Conservation (phyloP, 2,329 filamentous ascomycete genomes). For the Tolypocladium tropicale region DNA sequence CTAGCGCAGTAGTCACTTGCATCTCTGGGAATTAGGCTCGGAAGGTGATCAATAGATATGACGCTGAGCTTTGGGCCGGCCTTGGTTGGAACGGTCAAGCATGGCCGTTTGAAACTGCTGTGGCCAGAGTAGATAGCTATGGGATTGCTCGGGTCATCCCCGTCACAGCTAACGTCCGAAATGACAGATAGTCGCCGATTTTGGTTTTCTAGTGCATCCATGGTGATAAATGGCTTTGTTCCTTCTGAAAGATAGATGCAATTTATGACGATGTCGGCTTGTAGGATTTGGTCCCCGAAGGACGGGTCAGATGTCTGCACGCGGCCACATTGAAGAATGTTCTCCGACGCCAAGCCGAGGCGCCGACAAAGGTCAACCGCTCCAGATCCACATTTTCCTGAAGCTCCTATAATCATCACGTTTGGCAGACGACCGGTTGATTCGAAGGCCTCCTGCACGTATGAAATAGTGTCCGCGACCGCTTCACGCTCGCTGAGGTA, state of each 20-base stretch:
- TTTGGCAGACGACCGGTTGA: not conserved
- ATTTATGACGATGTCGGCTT: not conserved
- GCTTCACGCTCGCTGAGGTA: not conserved
- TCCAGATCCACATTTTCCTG: not conserved
- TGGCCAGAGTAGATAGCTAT: not conserved
- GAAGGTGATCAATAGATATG: not conserved
- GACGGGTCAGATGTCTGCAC: not conserved
- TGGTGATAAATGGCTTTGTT: not conserved
- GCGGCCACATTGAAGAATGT: not conserved
- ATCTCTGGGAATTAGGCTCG: not conserved
- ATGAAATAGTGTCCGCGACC: not conserved
- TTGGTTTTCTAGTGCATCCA: not conserved
- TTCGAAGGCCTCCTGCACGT: not conserved
- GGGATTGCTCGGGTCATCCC: not conserved
- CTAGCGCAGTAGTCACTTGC: not conserved
- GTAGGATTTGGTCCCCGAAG: not conserved
- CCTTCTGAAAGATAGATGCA: not conserved
- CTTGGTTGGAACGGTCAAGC: not conserved
- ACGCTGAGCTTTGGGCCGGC: not conserved
- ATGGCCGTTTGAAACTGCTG: not conserved
- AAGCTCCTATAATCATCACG: not conserved
- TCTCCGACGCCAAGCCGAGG: not conserved
- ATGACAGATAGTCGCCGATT: not conserved
- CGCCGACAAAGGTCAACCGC: not conserved
- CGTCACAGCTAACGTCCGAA: not conserved